Evolutionary conservation across 2,329 filamentous ascomycete species (phyloP).

Genomic region (Trichoderma gracile): DNA sequence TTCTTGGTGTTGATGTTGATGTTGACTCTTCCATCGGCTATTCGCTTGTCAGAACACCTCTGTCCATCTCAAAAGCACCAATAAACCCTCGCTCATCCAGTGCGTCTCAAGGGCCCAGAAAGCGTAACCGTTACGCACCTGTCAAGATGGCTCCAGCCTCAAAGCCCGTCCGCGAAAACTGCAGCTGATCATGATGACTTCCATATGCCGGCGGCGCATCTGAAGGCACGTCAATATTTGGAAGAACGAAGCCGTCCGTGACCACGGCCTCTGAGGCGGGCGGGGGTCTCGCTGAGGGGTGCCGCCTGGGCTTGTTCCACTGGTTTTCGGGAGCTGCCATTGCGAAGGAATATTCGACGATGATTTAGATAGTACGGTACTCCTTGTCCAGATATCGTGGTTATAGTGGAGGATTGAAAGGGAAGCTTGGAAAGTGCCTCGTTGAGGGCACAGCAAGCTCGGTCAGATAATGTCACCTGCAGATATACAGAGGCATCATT

Average conservation of each 20-base stretch:
- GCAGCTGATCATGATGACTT: conserved; percentile 55
- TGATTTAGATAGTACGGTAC: background rate
- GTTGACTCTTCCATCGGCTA: conserved; percentile 74
- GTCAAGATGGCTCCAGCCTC: conserved; percentile 62
- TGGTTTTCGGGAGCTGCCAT: conserved; percentile 37
- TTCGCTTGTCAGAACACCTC: conserved; percentile 12
- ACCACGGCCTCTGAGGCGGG: conserved; percentile 35
- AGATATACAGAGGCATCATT: conserved; percentile 1
- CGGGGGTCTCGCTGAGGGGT: conserved; percentile 12
- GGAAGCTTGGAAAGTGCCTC: background rate
- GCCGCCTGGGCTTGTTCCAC: conserved; percentile 28
- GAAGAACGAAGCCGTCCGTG: conserved; percentile 44
- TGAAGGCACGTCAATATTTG: conserved; percentile 44
- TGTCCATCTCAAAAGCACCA: background rate
- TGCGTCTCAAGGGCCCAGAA: conserved; percentile 4
- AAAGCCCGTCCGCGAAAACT: conserved; percentile 63
- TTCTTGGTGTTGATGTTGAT: conserved; percentile 77
- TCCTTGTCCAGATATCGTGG: background rate
- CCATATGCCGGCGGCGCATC: conserved; percentile 61
- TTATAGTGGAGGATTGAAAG: background rate
- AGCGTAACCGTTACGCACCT: conserved; percentile 39
- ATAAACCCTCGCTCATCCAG: background rate
- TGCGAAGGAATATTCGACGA: no score
- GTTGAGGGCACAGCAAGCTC: background rate
- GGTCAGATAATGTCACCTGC: conserved; percentile 18